Evolutionary conservation across 805 yeast species (phyloP).

Genomic region (Suhomyces faveliae): DNA sequence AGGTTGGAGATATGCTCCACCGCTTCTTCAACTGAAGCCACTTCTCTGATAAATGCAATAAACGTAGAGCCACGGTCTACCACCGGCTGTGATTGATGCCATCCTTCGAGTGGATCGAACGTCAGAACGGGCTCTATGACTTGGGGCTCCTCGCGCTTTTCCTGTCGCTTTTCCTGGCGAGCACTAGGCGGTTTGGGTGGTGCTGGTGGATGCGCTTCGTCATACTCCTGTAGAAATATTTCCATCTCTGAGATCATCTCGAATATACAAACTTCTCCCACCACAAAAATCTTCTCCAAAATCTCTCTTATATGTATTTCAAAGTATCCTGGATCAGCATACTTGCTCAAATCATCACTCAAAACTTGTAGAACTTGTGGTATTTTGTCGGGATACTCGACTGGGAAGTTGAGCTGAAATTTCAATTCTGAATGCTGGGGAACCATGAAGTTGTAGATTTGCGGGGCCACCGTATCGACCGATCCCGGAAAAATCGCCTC

Average conservation of each 20-base stretch:
- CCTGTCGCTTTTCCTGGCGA: neutral
- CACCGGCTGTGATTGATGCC: constrained; percentile 77
- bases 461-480: constrained; percentile 33
- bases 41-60: constrained; percentile 69
- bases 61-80: constrained; percentile 84
- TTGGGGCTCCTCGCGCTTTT: neutral
- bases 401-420: constrained; percentile 72
- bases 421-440: constrained; percentile 63
- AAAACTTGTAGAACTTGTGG: constrained; percentile 66
- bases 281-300: constrained; percentile 45
- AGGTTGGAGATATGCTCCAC: constrained; percentile 48
- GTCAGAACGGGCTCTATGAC: neutral
- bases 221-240: constrained; percentile 35
- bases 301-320: constrained; percentile 34
- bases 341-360: constrained; percentile 31
- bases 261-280: constrained; percentile 74
- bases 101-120: constrained; percentile 58
- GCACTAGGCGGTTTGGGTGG: too few relatives aligned
- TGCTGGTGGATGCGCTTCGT: constrained; percentile 22
- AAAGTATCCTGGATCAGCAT: constrained; percentile 44
- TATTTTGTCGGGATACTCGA: constrained; percentile 59
- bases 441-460: constrained; percentile 46
- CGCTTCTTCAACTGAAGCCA: constrained; percentile 68
- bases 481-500: constrained; percentile 84
- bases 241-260: constrained; percentile 72